Conservation (phyloP, 768 basidiomycete genomes). For the Lactarius quietus region DNA sequence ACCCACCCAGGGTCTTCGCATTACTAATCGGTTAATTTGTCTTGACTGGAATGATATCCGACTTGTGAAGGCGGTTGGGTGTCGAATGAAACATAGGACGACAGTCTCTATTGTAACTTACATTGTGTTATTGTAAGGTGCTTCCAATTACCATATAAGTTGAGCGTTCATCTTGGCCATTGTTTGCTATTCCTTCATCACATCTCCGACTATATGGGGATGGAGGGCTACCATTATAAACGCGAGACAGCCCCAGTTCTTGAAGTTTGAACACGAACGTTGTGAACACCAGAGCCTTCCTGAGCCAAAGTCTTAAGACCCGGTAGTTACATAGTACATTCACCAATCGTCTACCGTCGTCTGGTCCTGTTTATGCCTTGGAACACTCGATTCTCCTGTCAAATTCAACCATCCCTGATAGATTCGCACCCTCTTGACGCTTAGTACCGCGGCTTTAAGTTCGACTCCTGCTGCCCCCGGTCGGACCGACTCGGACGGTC, state of each 20-base stretch:
- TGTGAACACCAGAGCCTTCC: neutral
- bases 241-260: no score
- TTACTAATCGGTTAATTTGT: neutral
- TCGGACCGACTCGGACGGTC: no score
- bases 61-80: neutral
- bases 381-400: no score
- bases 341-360: neutral
- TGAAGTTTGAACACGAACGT: neutral
- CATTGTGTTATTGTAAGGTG: neutral
- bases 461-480: no score
- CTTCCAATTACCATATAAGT: neutral
- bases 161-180: neutral
- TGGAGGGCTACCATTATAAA: no score
- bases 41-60: neutral
- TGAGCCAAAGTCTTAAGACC: neutral
- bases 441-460: slow-evolving; percentile 33
- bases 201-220: neutral
- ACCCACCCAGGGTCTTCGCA: slow-evolving; percentile 15
- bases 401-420: neutral
- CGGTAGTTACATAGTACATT: neutral
- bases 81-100: neutral
- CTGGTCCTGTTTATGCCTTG: no score
- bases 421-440: slow-evolving; percentile 34
- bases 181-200: neutral
- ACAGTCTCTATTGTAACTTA: neutral